These are phyloP conservation scores for Salvia sclarea DNA, from an alignment of 305 asterid species.

Conservation along the genomic window DNA sequence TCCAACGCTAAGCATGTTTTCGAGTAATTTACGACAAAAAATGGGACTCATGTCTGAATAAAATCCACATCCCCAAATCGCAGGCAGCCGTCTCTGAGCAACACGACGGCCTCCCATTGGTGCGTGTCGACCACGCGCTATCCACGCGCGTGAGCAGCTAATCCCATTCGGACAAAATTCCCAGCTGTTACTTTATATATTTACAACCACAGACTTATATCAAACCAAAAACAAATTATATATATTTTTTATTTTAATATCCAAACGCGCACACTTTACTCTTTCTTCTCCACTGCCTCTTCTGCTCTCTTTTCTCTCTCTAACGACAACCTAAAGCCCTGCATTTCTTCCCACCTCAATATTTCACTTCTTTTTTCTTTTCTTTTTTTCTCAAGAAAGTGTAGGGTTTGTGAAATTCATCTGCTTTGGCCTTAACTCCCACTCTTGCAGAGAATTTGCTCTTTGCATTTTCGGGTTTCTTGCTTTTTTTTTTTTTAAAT, in stretches of 20 bases:
- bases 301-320: constrained; percentile 35
- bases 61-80: constrained; percentile 15
- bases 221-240: neutral
- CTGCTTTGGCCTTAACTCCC: constrained; percentile 35
- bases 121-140: neutral
- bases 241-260: constrained; percentile 31
- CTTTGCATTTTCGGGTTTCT: constrained; percentile 12
- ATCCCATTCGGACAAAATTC: constrained; percentile 43
- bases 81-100: neutral
- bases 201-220: constrained; percentile 41
- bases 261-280: constrained; percentile 48
- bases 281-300: constrained; percentile 40
- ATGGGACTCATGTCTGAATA: constrained; percentile 32
- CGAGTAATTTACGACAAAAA: constrained; percentile 35
- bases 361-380: constrained; percentile 11
- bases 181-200: constrained; percentile 49
- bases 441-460: constrained; percentile 19
- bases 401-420: constrained; percentile 33
- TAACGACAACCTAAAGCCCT: constrained; percentile 39
- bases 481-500: neutral
- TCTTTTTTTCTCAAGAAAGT: constrained; percentile 16
- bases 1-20: constrained; percentile 32
- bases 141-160: neutral
- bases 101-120: constrained; percentile 30
- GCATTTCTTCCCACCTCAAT: constrained; percentile 23